Percentiles rank a stretch among this genome's conserved stretches.
These are phyloP conservation scores for Apiospora hydei DNA, from an alignment of 2,329 filamentous ascomycete species.

Conservation along the genomic window DNA sequence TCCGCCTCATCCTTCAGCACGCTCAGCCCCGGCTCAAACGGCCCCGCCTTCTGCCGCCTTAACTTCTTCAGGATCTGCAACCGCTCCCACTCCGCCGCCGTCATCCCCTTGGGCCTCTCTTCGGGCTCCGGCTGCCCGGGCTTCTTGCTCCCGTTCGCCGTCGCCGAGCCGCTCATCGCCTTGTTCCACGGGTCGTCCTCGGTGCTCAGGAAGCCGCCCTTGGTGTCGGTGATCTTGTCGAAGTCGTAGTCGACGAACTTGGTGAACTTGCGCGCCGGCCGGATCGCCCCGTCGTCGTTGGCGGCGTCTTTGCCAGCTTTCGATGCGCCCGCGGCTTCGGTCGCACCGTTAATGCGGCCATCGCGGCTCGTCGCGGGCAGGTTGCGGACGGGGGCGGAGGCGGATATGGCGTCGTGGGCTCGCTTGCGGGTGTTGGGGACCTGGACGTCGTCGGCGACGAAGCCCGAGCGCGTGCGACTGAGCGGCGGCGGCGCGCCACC, in stretches of 20 bases:
- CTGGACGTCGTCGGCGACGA: constrained; percentile 72
- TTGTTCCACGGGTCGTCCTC: constrained; percentile 93
- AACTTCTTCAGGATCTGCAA: constrained; percentile 77
- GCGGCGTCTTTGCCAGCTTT: constrained; percentile 41
- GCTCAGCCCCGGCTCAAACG: constrained; percentile 89
- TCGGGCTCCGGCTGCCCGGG: constrained; percentile 46
- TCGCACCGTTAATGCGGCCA: constrained; percentile 58
- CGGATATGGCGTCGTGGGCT: constrained; percentile 68
- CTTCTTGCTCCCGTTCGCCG: constrained; percentile 41
- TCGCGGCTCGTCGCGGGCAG: constrained; percentile 69
- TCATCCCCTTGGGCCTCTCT: constrained; percentile 86
- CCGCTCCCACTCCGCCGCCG: constrained; percentile 88
- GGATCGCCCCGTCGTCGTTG: constrained; percentile 55
- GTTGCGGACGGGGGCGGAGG: constrained; percentile 35
- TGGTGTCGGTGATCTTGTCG: constrained; percentile 96
- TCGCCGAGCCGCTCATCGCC: constrained; percentile 65
- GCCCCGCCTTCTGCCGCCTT: constrained; percentile 76
- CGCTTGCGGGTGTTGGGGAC: constrained; percentile 72
- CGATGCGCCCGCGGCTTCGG: constrained; percentile 43
- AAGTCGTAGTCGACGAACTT: constrained; percentile 99
- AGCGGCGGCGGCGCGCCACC: constrained; percentile 51
- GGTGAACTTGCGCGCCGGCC: constrained; percentile 85
- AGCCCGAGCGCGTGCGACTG: constrained; percentile 68
- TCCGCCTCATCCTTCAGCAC: constrained; percentile 68
- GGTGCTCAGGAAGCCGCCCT: constrained; percentile 90